These are phyloP conservation scores for Ramaria sp. DNA, from an alignment of 768 basidiomycete genomes.

Conservation along the genomic window DNA sequence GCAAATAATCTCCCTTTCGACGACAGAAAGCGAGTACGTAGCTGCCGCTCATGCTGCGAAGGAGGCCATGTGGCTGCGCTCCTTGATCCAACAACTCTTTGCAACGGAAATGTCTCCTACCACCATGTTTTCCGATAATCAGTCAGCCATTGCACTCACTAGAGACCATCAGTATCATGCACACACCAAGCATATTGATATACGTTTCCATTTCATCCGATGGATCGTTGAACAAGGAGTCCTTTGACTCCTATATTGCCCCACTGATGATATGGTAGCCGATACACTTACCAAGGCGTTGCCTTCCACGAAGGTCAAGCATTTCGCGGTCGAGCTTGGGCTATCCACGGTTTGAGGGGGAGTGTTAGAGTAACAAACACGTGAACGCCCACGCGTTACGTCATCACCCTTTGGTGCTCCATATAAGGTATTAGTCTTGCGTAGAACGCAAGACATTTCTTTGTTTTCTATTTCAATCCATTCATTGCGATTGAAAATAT, in stretches of 20 bases:
- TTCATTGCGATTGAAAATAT: too few species aligned
- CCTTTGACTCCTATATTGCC: constrained; percentile 18
- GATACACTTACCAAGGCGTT: constrained; percentile 27
- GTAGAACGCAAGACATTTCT: too few species aligned
- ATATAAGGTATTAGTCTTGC: too few species aligned
- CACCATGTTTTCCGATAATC: constrained; percentile 17
- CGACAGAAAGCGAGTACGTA: constrained; percentile 35
- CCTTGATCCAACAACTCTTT: constrained; percentile 12
- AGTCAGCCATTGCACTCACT: constrained; percentile 15
- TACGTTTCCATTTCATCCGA: constrained; percentile 28
- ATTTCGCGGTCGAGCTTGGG: constrained; percentile 4
- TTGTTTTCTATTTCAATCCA: too few species aligned
- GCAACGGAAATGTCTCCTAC: constrained; percentile 1
- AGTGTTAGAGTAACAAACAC: neutral
- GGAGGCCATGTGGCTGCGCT: constrained; percentile 19
- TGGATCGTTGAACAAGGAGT: constrained; percentile 18
- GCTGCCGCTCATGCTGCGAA: constrained; percentile 22
- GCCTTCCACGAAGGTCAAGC: constrained; percentile 10
- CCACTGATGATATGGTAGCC: constrained; percentile 21
- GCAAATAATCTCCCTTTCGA: constrained; percentile 24
- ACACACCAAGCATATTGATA: constrained; percentile 29
- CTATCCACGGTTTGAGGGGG: neutral
- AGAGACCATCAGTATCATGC: constrained; percentile 20
- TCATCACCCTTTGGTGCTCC: too few species aligned
- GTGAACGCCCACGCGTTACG: too few species aligned